These are phyloP conservation scores for Anthostomella pinea DNA, from an alignment of 2,329 filamentous ascomycete genomes.

Conservation along the genomic window DNA sequence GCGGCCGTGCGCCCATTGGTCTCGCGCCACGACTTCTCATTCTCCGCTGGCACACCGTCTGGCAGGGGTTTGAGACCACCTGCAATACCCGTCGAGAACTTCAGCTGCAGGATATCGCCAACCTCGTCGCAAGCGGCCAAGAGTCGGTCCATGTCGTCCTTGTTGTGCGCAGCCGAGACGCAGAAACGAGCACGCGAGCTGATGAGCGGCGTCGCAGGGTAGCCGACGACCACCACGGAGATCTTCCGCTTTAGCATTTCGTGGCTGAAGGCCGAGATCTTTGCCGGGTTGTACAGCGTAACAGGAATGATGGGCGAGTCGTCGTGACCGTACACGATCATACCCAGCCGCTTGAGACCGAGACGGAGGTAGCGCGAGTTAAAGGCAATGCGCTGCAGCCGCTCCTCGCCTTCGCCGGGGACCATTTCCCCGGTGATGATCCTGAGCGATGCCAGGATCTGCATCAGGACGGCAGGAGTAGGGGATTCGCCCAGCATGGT, in stretches of 20 bases:
- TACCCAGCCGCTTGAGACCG: constrained; percentile 92
- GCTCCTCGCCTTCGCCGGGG: constrained; percentile 91
- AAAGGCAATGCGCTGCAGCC: constrained; percentile 92
- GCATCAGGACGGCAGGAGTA: constrained; percentile 80
- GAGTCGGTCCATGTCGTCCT: constrained; percentile 92
- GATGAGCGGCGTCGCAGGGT: constrained; percentile 92
- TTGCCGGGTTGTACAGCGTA: constrained; percentile 95
- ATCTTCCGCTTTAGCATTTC: constrained; percentile 99
- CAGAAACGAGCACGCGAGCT: constrained; percentile 95
- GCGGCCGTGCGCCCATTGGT: constrained; percentile 67
- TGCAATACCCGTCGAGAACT: constrained; percentile 94
- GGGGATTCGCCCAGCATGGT: constrained; percentile 86
- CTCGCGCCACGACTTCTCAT: constrained; percentile 66
- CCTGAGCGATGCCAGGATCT: constrained; percentile 82
- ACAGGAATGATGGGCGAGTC: constrained; percentile 96
- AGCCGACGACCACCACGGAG: constrained; percentile 94
- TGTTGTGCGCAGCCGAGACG: constrained; percentile 93
- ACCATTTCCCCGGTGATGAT: constrained; percentile 86
- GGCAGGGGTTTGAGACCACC: constrained; percentile 78
- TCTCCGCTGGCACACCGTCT: constrained; percentile 67
- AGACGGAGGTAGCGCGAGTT: constrained; percentile 98
- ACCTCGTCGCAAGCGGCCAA: constrained; percentile 89
- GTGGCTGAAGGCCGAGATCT: constrained; percentile 97
- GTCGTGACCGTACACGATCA: constrained; percentile 96
- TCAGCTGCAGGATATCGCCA: constrained; percentile 87